Percentiles rank a stretch among this genome's conserved stretches.
phyloP scores from a whole-genome alignment of 1,284 basidiomycete species.

The Paramarasmius palmivorus region DNA sequence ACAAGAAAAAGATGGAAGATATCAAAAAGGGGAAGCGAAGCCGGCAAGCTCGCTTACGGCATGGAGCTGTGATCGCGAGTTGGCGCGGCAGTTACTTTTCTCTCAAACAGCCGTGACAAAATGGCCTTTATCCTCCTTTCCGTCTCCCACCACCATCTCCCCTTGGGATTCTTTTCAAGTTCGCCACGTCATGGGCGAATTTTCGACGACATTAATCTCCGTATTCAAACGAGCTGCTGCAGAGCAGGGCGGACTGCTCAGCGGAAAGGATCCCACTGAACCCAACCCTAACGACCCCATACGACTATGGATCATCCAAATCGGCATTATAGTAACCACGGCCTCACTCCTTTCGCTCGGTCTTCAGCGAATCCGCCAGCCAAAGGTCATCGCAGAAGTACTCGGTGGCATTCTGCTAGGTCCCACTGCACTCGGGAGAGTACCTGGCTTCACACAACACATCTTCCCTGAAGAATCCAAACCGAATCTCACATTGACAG shows the following conservation, averaged over 20 bases:
- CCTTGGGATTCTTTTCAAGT: neutral
- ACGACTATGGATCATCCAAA: constrained; percentile 88
- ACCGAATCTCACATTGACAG: constrained; percentile 83
- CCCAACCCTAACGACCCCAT: constrained; percentile 74
- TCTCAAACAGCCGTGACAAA: too few species aligned
- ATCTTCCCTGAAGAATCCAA: constrained; percentile 79
- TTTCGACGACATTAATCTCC: constrained; percentile 38
- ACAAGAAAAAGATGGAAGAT: too few species aligned
- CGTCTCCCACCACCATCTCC: neutral
- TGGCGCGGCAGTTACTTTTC: too few species aligned
- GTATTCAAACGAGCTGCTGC: constrained; percentile 39
- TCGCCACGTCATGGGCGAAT: constrained; percentile 23
- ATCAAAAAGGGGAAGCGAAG: too few species aligned
- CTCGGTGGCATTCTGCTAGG: constrained; percentile 89
- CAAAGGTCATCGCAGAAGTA: constrained; percentile 82
- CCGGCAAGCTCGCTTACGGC: too few species aligned
- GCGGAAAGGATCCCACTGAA: constrained; percentile 68
- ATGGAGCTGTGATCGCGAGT: too few species aligned
- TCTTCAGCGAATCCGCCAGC: constrained; percentile 78
- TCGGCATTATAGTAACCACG: constrained; percentile 82
- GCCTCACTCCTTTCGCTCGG: constrained; percentile 75
- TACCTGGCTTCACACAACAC: constrained; percentile 78
- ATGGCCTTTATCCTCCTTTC: neutral
- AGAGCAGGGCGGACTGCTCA: constrained; percentile 71
- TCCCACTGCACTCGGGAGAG: constrained; percentile 73